A percentile compares a stretch with the other conserved stretches of the same genome.
These are phyloP conservation scores for Venturia effusa DNA, from an alignment of 2,329 filamentous ascomycete species.

Conservation along the genomic window DNA sequence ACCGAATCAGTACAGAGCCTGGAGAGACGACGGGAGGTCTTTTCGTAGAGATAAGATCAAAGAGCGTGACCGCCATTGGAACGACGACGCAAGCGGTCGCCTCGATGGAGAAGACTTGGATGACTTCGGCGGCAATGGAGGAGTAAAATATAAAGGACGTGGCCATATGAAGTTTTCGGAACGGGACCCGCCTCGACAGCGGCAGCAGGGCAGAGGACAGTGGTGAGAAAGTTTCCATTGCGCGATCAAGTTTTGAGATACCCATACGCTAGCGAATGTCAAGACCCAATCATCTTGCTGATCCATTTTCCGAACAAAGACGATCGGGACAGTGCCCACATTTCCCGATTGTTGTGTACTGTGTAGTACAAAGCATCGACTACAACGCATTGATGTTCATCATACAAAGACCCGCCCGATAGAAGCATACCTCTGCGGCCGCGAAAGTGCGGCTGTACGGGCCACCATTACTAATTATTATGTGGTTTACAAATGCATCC, in stretches of 20 bases:
- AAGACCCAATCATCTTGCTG: not conserved
- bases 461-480: no score
- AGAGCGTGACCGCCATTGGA: not conserved
- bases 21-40: constrained; percentile 7
- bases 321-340: not conserved
- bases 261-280: not conserved
- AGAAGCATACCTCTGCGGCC: no score
- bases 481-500: no score
- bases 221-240: not conserved
- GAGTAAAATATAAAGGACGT: constrained; percentile 10
- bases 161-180: constrained; percentile 10
- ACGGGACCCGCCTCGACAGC: not conserved
- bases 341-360: not conserved
- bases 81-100: not conserved
- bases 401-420: no score
- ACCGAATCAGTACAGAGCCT: constrained; percentile 21
- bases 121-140: not conserved
- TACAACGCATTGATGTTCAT: no score
- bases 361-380: no score
- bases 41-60: not conserved
- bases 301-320: not conserved
- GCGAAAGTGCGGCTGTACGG: no score
- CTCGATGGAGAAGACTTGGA: not conserved
- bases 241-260: constrained; percentile 1
- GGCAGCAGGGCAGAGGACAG: not conserved